Base-by-base conservation (phyloP, 257 asterid species). In the Haberlea rhodopensis region DNA sequence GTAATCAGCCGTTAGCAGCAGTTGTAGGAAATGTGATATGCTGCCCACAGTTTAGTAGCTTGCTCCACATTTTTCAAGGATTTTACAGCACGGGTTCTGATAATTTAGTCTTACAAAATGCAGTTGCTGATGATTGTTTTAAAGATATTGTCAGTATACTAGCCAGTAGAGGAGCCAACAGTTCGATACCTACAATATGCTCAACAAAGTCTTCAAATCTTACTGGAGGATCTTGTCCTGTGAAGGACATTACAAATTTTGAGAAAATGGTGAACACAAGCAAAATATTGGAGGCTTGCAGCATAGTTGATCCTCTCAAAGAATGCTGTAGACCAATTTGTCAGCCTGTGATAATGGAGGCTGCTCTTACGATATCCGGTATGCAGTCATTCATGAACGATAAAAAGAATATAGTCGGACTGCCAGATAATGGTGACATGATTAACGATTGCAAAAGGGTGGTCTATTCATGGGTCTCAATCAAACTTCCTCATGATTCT, bases 211-310 rank as follows among this genome's bases (percentile, higher is more conserved):
- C 99, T 24, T 68, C 81, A 1, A 85, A 94, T 76, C 88, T 94
- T 46, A 94, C 97, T n/a, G 96, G 95, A 62, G 96, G 95, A 31
- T 85, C 95, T 19, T 94, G 97, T 81, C 99, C 97, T 11, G 94
- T 94, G 62, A 94, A 86, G 84, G 96, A 87, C 53, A 53, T 81
- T 23, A 37, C 71, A 22, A 80, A 85, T 63, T 94, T 94, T 67
- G 97, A 94, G 85, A 86, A 76, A 72, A 70, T 72, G 4, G 95
- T 90, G 76, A 94, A 94, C 79, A 83, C 95, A 11, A 90, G 94
- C 81, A 86, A 88, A 78, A 69, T 94, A 40, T 78, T 94, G 69
- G 96, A 87, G 71, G 85, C 96, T 48, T 94, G 99, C 80, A 83
- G 88, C 78, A 76, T 79, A 0, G 81, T 94, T 53, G 97, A 94